Percentiles rank a stretch among this genome's conserved stretches.
phyloP scores from a whole-genome alignment of 345 rosid genomes.

The Dipteronia sinensis region DNA sequence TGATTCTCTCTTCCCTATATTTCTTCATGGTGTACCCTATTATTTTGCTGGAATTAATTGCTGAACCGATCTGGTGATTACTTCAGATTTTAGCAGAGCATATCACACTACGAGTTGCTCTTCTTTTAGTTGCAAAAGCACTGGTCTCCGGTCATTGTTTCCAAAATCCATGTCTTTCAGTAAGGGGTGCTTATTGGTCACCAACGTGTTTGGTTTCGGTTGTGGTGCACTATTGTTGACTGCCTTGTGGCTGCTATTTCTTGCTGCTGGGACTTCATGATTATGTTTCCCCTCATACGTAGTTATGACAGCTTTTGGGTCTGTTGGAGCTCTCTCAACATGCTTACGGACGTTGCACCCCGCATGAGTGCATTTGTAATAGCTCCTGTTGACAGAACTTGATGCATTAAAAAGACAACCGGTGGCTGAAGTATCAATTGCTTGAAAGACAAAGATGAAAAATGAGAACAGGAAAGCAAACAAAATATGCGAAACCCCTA shows the following conservation, averaged over 20 bases:
- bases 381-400: conserved; percentile 56
- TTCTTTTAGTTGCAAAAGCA: conserved; percentile 68
- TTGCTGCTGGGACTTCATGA: conserved; percentile 80
- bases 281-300: conserved; percentile 97
- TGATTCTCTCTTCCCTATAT: conserved; percentile 6
- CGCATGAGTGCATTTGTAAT: conserved; percentile 81
- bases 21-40: conserved; percentile 14
- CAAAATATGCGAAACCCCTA: background rate
- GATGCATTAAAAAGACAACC: conserved; percentile 4
- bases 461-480: background rate
- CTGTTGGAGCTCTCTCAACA: conserved; percentile 91
- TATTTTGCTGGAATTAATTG: conserved; percentile 11
- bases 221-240: conserved; percentile 28
- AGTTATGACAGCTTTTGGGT: conserved; percentile 86
- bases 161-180: conserved; percentile 49
- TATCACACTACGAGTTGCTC: conserved; percentile 59
- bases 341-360: conserved; percentile 96
- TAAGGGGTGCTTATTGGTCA: conserved; percentile 35
- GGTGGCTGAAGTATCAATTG: background rate
- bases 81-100: background rate
- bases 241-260: conserved; percentile 51
- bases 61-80: background rate
- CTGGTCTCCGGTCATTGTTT: conserved; percentile 56
- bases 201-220: conserved; percentile 31
- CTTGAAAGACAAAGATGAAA: conserved; percentile 1